Evolutionary conservation across 1,139 yeast species (phyloP).

Genomic region (Hemisphaericaspora xylanilytica): DNA sequence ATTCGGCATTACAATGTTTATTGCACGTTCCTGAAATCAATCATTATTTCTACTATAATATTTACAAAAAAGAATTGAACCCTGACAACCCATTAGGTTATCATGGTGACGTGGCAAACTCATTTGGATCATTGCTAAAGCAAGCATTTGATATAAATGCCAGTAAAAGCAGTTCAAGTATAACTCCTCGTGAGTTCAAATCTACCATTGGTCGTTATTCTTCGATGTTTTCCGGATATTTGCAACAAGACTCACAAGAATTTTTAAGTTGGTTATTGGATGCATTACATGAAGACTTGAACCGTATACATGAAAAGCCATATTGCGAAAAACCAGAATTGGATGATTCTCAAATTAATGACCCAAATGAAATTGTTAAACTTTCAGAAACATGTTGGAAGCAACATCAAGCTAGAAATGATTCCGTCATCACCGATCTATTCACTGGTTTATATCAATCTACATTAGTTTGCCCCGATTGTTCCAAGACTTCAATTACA

Average conservation of each 20-base stretch:
- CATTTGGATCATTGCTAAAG: constrained; percentile 67
- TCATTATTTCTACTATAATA: constrained; percentile 64
- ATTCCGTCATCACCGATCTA: constrained; percentile 78
- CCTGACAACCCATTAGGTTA: constrained; percentile 74
- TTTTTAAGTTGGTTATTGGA: constrained; percentile 86
- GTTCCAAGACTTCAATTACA: constrained; percentile 78
- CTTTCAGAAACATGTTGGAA: constrained; percentile 81
- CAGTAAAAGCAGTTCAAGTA: constrained; percentile 14
- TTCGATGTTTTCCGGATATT: constrained; percentile 80
- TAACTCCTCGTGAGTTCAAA: constrained; percentile 76
- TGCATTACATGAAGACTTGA: constrained; percentile 91
- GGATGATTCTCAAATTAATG: constrained; percentile 56
- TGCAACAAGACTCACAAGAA: constrained; percentile 96
- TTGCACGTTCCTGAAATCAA: constrained; percentile 84
- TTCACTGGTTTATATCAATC: constrained; percentile 92
- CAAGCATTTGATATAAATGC: constrained; percentile 45
- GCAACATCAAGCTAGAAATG: constrained; percentile 76
- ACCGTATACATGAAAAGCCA: constrained; percentile 78
- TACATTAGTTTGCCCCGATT: constrained; percentile 82
- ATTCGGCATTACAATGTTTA: constrained; percentile 89
- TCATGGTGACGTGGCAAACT: constrained; percentile 73
- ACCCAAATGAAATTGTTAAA: constrained; percentile 51
- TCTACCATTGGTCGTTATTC: constrained; percentile 76
- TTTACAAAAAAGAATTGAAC: constrained; percentile 69
- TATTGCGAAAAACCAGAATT: constrained; percentile 86